Conservation (phyloP, 202 grass and related monocot species). For the Elaeis oleifera region DNA sequence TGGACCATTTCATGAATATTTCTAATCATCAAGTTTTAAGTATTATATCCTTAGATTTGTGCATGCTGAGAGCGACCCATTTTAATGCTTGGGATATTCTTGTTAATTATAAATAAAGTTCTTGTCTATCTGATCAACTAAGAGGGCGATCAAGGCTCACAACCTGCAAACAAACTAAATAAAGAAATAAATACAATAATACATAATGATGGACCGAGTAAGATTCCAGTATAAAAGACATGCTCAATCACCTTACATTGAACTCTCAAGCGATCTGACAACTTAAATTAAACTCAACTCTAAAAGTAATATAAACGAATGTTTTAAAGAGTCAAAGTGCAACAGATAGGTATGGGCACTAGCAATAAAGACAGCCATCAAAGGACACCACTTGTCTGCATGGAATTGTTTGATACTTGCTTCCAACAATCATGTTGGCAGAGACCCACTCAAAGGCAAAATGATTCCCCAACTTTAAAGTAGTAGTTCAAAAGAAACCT, state of each 20-base stretch:
- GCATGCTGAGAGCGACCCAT: neutral
- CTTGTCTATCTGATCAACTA: neutral
- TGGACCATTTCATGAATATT: neutral
- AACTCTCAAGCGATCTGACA: neutral
- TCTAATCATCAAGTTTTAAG: neutral
- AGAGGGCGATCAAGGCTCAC: neutral
- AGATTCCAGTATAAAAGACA: conserved; percentile 14
- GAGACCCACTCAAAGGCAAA: conserved; percentile 22
- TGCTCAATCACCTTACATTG: conserved; percentile 24
- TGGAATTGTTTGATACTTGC: conserved; percentile 24
- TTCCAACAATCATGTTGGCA: conserved; percentile 22
- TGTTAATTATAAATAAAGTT: neutral
- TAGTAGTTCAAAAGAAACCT: conserved; percentile 36
- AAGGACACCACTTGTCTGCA: conserved; percentile 21
- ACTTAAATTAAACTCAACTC: too few relatives aligned
- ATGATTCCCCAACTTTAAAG: conserved; percentile 48
- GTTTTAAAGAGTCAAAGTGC: neutral
- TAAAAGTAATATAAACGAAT: too few relatives aligned
- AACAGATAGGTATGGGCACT: conserved; percentile 18
- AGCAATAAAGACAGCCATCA: conserved; percentile 18
- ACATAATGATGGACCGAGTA: conserved; percentile 18
- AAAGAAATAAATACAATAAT: conserved; percentile 25
- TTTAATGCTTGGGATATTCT: neutral
- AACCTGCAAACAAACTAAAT: neutral
- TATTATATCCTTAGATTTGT: neutral